Conservation (phyloP, 371 early-diverging fungal species). For the Basidiobolus meristosporus region DNA sequence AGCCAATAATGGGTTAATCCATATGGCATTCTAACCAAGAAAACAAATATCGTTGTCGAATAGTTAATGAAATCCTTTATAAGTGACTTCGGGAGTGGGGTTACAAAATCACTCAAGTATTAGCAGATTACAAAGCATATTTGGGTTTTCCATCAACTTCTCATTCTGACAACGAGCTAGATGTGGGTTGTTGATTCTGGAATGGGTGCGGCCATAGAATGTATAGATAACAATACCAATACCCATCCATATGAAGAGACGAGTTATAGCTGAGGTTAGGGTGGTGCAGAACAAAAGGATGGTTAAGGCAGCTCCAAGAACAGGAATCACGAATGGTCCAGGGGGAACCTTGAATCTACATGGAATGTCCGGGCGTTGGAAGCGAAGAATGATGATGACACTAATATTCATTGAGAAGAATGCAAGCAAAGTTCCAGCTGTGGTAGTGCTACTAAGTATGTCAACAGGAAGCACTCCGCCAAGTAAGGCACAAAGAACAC, state of each 20-base stretch:
- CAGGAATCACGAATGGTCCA: too few species aligned
- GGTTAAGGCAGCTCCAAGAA: constrained; percentile 30
- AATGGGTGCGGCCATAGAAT: constrained; percentile 36
- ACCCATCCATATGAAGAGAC: constrained; percentile 27
- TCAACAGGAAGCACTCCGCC: constrained; percentile 65
- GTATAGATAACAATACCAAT: constrained; percentile 52
- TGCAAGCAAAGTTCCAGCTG: constrained; percentile 67
- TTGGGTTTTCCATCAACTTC: too few species aligned
- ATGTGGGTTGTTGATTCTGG: too few species aligned
- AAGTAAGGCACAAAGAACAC: constrained; percentile 42
- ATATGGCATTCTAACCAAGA: too few species aligned
- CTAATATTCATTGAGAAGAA: constrained; percentile 67
- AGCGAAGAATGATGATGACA: constrained; percentile 53
- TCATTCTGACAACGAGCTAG: too few species aligned
- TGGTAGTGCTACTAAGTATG: constrained; percentile 64
- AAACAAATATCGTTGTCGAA: too few species aligned
- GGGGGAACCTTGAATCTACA: constrained; percentile 63
- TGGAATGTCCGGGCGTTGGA: constrained; percentile 43
- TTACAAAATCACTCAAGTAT: too few species aligned
- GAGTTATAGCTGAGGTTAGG: constrained; percentile 28
- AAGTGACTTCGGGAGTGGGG: too few species aligned
- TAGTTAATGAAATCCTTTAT: too few species aligned
- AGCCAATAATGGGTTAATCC: too few species aligned
- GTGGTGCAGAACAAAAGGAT: constrained; percentile 39
- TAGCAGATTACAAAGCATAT: too few species aligned